phyloP scores from a whole-genome alignment of 441 rosid species.

The Omphalea diandra region DNA sequence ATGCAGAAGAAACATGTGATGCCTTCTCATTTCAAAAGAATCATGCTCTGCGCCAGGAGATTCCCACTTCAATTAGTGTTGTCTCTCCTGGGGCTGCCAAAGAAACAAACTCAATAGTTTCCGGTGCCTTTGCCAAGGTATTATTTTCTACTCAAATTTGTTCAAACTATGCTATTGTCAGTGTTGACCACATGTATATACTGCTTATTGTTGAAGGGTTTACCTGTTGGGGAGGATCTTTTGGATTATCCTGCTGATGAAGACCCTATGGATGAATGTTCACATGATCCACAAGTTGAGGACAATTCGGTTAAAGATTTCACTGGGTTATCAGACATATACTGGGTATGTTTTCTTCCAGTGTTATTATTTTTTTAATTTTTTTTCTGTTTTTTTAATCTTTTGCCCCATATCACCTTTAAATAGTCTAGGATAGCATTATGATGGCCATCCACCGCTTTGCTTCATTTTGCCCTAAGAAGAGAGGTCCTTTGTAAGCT shows the following conservation, averaged over 20 bases:
- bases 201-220: slow-evolving; percentile 37
- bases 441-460: neutral
- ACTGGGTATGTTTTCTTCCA: slow-evolving; percentile 78
- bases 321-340: slow-evolving; percentile 66
- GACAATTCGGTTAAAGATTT: slow-evolving; percentile 52
- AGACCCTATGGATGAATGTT: slow-evolving; percentile 50
- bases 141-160: slow-evolving; percentile 9
- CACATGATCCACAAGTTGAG: slow-evolving; percentile 33
- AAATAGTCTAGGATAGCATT: neutral
- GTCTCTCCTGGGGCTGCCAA: slow-evolving; percentile 32
- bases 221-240: slow-evolving; percentile 33
- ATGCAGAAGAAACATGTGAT: slow-evolving; percentile 97
- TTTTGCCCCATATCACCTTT: neutral
- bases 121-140: slow-evolving; percentile 49
- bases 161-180: slow-evolving; percentile 17
- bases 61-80: slow-evolving; percentile 31
- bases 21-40: slow-evolving; percentile 77
- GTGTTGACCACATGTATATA: slow-evolving; percentile 10
- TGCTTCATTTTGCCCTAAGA: slow-evolving; percentile 1
- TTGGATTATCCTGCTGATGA: slow-evolving; percentile 34
- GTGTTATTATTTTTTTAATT: neutral
- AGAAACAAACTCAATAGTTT: slow-evolving; percentile 28
- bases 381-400: neutral
- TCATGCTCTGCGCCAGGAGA: slow-evolving; percentile 32
- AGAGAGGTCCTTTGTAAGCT: neutral